Evolutionary conservation across 2,329 filamentous ascomycete genomes (phyloP).

Genomic region (Trichoderma simmonsii): DNA sequence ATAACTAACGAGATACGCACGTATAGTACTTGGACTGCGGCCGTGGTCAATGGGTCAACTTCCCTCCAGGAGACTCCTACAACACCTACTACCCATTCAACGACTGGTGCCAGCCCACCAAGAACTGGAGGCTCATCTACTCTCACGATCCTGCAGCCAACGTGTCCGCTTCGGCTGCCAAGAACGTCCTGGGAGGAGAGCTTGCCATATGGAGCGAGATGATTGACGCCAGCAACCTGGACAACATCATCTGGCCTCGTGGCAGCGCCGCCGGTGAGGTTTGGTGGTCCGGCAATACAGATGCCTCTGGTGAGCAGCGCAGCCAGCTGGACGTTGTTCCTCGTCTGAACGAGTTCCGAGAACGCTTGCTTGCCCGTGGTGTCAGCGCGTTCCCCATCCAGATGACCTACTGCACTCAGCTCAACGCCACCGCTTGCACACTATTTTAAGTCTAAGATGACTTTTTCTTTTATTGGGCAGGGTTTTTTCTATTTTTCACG

Average conservation of each 20-base stretch:
- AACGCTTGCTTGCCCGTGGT: conserved; percentile 68
- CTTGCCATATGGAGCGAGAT: conserved; percentile 79
- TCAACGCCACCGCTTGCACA: conserved; percentile 9
- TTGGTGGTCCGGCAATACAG: conserved; percentile 71
- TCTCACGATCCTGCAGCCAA: conserved; percentile 69
- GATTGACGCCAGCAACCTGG: conserved; percentile 70
- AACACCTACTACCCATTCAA: conserved; percentile 59
- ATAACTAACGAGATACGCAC: not conserved
- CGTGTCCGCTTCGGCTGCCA: conserved; percentile 57
- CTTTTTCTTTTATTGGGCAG: not conserved
- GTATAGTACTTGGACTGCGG: conserved; percentile 77
- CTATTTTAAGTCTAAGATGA: not conserved
- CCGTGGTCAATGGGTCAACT: conserved; percentile 74
- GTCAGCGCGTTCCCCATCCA: conserved; percentile 59
- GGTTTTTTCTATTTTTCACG: not conserved
- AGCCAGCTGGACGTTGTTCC: conserved; percentile 68
- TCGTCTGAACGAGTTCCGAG: conserved; percentile 70
- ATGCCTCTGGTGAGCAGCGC: conserved; percentile 63
- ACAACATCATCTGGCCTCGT: conserved; percentile 75
- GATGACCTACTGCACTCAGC: conserved; percentile 17
- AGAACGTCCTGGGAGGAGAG: conserved; percentile 77
- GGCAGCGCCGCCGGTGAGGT: conserved; percentile 72
- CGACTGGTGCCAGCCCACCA: conserved; percentile 77
- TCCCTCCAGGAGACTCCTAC: conserved; percentile 53
- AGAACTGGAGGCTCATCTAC: conserved; percentile 81